These are phyloP conservation scores for Sporormia fimetaria DNA, from an alignment of 495 filamentous ascomycete genomes.

Conservation along the genomic window DNA sequence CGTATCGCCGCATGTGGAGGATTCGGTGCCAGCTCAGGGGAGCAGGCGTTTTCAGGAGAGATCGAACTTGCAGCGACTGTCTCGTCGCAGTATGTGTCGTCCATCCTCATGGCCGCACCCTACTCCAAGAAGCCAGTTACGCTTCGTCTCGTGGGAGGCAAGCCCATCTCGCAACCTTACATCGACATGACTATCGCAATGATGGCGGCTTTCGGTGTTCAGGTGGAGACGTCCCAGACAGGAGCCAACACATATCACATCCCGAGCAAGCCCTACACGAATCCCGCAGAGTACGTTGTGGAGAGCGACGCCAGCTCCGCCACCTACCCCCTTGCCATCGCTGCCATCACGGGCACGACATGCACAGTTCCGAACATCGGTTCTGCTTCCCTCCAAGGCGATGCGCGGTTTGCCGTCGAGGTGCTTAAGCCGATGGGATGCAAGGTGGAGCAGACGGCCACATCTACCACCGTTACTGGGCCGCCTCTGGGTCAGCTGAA, in stretches of 20 bases:
- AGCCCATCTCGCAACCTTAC: conserved; percentile 92
- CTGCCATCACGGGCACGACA: conserved; percentile 86
- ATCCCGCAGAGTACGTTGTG: conserved; percentile 76
- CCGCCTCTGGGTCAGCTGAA: conserved; percentile 62
- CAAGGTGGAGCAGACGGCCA: conserved; percentile 68
- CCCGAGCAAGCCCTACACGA: conserved; percentile 71
- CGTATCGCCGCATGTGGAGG: conserved; percentile 72
- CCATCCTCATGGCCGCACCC: conserved; percentile 90
- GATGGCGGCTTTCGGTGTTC: conserved; percentile 89
- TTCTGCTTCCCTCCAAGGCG: conserved; percentile 79
- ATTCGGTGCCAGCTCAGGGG: conserved; percentile 54
- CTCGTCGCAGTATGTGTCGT: conserved; percentile 95
- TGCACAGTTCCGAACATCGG: conserved; percentile 97
- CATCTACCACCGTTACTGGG: conserved; percentile 85
- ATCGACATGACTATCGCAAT: conserved; percentile 98
- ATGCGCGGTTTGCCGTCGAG: conserved; percentile 88
- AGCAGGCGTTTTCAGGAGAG: conserved; percentile 36
- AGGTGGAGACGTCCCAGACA: conserved; percentile 57
- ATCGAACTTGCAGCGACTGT: conserved; percentile 90
- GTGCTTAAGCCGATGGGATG: conserved; percentile 92
- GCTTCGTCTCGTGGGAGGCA: conserved; percentile 77
- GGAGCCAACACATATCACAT: conserved; percentile 92
- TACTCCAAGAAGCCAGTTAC: conserved; percentile 92
- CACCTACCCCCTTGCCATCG: conserved; percentile 90
- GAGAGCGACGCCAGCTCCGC: conserved; percentile 97